Evolutionary conservation across 331 rosid species (phyloP), one percentile per base, ranked within the genome.

Genomic region (Quercus lobata): DNA sequence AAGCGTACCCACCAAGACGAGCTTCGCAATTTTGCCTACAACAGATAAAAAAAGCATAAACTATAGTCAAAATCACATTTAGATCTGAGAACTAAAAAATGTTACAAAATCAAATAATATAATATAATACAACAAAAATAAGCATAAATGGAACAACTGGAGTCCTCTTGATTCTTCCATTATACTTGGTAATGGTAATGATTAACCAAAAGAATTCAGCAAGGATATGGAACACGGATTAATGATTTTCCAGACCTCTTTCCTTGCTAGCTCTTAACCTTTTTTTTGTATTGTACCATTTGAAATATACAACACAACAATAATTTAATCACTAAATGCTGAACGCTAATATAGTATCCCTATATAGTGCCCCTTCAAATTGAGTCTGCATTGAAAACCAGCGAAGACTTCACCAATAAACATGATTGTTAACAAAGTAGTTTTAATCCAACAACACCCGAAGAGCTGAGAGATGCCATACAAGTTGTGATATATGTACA

Each of bases 1-100:
- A 88, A 88, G 14, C 87, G 86, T 76, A 88, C 87, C 98, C 98
- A 94, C 97, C 97, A 94, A 74, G 98, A 77, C 29, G 92, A 69
- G 81, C 92, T 92, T 41, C 97, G 81, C 97, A 92, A 89, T 90
- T 94, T 92, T 57, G 97, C 97, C 98, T 94, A 41, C 80, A 81
- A 86, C 75, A 84, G 49, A 78, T 41, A 61, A 54, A 78, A 56
- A 61, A 54, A 76, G 66, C 57, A 84, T 21, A 82, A 58, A 55
- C 75, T 4, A 60, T 14, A 68, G 35, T 52, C 73, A 63, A 46
- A 17, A 61, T 73, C 69, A 74, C 54, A 65, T 46, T 24, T 44
- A 25, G 70, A 66, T 19, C 12, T 11, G 69, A 82, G 71, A 72
- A 74, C 25, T 30, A 75, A 49, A 70, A 81, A 25, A 76, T 27